A percentile compares a stretch with the other conserved stretches of the same genome.
phyloP scores from a whole-genome alignment of 202 grass and related monocot genomes.

The Elaeis oleifera region DNA sequence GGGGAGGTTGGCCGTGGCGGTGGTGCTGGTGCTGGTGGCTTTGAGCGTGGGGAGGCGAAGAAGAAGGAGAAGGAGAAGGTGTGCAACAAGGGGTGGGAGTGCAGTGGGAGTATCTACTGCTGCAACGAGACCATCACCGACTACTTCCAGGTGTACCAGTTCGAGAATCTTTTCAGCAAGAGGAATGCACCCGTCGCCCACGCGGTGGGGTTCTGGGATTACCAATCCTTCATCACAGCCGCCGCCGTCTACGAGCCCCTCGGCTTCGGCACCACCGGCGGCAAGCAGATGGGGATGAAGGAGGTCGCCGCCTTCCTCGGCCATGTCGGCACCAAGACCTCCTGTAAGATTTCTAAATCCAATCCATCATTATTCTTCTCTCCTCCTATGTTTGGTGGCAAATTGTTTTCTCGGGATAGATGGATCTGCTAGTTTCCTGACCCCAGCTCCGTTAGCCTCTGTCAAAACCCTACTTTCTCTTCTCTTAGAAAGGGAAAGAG shows the following conservation, averaged over 20 bases:
- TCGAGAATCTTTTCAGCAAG: conserved; percentile 92
- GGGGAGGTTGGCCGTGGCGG: conserved; percentile 23
- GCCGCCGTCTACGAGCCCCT: conserved; percentile 43
- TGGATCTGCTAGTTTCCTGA: too few species aligned
- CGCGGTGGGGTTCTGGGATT: conserved; percentile 74
- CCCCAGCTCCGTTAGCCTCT: too few species aligned
- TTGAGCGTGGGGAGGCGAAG: conserved; percentile 34
- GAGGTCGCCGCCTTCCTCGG: conserved; percentile 84
- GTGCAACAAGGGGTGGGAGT: conserved; percentile 80
- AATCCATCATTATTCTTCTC: not conserved
- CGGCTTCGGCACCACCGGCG: conserved; percentile 82
- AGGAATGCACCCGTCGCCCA: conserved; percentile 57
- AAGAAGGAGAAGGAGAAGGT: conserved; percentile 36
- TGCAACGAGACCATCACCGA: conserved; percentile 80
- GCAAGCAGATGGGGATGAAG: conserved; percentile 70
- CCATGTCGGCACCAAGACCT: conserved; percentile 60
- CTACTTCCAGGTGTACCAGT: conserved; percentile 83
- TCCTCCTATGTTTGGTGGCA: not conserved
- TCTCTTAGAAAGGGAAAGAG: too few species aligned
- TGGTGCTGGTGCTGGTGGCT: conserved; percentile 40
- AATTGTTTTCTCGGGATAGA: not conserved
- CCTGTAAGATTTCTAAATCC: conserved; percentile 26
- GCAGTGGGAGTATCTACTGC: conserved; percentile 56
- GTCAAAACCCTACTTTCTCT: too few species aligned
- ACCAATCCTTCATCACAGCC: conserved; percentile 63